Base-by-base conservation (phyloP, 1,139 yeast genomes). In the Citeromyces siamensis region DNA sequence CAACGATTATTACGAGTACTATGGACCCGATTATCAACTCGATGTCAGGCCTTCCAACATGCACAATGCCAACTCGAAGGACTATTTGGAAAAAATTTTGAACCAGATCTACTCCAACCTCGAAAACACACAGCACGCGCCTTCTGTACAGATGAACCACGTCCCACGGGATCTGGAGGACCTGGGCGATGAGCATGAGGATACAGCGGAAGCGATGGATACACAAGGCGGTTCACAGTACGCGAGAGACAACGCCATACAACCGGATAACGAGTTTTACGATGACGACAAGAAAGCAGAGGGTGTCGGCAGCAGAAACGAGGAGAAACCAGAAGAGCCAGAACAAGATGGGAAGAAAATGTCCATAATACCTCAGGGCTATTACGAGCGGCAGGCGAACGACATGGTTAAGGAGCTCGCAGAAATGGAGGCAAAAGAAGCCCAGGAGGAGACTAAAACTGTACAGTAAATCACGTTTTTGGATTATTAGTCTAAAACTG, bases 31-130 rank as follows among this genome's bases (percentile, higher is more conserved):
- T 60, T 88, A 90, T 59, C 79, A 81, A 53, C 64, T 83, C 40
- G 96, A 88, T 52, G 97, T 90, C 36, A 72, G 96, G 45, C 94
- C 96, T 10, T 81, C 94, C 13, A 90, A 90, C 56, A 88, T 90
- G 97, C 85, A 83, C 62, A 90, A 90, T 59, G 95, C 95, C 39
- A 90, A 90, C 60, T 75, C 90, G 19, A 90, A 94, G 14, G 97
- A 90, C 56, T 90, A 86, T 55, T 66, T 90, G 49, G 85, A 85
- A 58, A 83, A 85, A 57, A 79, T 90, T 36, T 63, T 86, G 51
- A 71, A 83, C 10, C 83, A 80, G 49, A 83, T 90, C 40, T 68
- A 81, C 39, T 64, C 74, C 41, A 88, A 84, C 58, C 66, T 90
- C 51, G 94, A 85, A 48, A 72, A 83, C 50, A 85, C 97, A 16